These are phyloP conservation scores for Xerocomellus chrysenteron DNA, from an alignment of 768 basidiomycete genomes.

Conservation along the genomic window DNA sequence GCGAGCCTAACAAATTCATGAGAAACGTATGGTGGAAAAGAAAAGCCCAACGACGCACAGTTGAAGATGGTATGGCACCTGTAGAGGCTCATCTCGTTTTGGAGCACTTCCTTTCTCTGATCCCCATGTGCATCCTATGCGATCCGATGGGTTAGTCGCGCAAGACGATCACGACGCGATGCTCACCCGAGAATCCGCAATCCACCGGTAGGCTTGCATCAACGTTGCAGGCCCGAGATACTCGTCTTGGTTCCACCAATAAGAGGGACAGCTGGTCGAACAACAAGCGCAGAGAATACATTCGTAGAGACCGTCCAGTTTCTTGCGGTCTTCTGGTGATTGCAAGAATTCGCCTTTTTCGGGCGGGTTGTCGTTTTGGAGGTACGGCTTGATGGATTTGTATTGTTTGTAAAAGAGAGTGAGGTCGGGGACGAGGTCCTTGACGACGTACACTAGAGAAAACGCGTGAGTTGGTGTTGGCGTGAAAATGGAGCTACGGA, in stretches of 20 bases:
- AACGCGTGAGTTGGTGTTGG: not conserved
- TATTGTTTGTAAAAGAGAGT: constrained; percentile 98
- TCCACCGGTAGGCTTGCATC: constrained; percentile 98
- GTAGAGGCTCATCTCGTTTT: constrained; percentile 96
- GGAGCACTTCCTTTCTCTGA: constrained; percentile 85
- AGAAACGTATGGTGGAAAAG: not conserved
- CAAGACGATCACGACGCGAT: not conserved
- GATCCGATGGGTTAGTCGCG: not conserved
- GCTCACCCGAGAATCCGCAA: constrained; percentile 90
- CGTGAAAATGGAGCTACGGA: constrained; percentile 40
- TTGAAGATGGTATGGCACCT: constrained; percentile 99
- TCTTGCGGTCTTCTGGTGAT: constrained; percentile 87
- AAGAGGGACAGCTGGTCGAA: constrained; percentile 94
- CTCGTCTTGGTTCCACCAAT: constrained; percentile 99
- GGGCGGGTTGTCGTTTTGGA: constrained; percentile 91
- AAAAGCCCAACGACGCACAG: constrained; percentile 45
- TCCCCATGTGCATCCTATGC: constrained; percentile 70
- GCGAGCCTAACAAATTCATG: constrained; percentile 53
- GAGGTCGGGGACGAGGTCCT: constrained; percentile 93
- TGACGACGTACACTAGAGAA: constrained; percentile 92
- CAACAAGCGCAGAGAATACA: constrained; percentile 98
- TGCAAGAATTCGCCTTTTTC: constrained; percentile 85
- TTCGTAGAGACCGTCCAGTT: constrained; percentile 97
- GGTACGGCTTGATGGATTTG: constrained; percentile 97
- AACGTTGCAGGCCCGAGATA: constrained; percentile 96